Conservation (phyloP, 805 yeast species). For the Zygotorulaspora florentina region DNA sequence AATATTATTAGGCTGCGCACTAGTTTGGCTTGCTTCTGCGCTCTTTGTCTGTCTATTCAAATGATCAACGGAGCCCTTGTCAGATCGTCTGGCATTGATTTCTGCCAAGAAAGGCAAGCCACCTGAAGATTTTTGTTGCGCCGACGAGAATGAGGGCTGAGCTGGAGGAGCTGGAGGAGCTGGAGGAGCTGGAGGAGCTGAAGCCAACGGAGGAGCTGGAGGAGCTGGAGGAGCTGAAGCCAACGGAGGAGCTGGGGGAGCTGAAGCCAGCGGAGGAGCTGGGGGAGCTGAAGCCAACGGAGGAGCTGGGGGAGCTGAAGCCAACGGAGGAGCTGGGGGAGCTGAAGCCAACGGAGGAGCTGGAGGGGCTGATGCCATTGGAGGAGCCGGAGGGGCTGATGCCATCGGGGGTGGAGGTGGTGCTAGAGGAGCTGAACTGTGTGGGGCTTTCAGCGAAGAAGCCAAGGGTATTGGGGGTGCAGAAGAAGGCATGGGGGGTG, state of each 20-base stretch:
- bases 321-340: conserved; percentile 8
- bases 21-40: neutral
- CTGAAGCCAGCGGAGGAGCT: conserved; percentile 18
- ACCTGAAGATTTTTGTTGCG: conserved; percentile 26
- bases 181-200: conserved; percentile 4
- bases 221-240: no score
- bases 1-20: conserved; percentile 18
- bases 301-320: conserved; percentile 7
- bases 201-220: no score
- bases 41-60: neutral
- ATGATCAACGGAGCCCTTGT: conserved; percentile 40
- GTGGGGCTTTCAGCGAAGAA: conserved; percentile 15
- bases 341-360: conserved; percentile 12
- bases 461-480: conserved; percentile 15
- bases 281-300: conserved; percentile 14
- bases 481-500: conserved; percentile 19
- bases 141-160: no score
- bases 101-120: conserved; percentile 51
- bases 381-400: conserved; percentile 10
- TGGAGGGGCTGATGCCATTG: conserved; percentile 8
- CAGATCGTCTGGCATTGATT: conserved; percentile 49
- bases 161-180: conserved; percentile 9
- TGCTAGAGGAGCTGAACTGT: conserved; percentile 22
- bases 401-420: no score
- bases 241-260: no score